Evolutionary conservation across 257 asterid genomes (phyloP).

Genomic region (Salvia rosmarinus): DNA sequence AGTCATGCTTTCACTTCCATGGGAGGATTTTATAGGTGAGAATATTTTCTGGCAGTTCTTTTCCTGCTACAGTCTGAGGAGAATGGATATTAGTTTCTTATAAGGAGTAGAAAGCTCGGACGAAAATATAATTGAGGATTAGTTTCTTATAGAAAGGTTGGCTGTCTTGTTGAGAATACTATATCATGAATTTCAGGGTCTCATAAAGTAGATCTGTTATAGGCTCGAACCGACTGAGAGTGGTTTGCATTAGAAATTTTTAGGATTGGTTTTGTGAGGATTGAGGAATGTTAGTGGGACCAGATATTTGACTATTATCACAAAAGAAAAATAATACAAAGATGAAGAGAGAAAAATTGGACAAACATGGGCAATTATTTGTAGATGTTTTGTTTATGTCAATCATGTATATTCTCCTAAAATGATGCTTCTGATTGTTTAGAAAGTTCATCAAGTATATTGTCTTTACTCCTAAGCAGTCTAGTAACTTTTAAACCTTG

Average conservation of each 20-base stretch:
- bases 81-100: neutral
- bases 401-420: neutral
- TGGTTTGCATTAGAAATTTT: neutral
- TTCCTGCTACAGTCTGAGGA: conserved; percentile 2
- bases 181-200: neutral
- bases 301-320: neutral
- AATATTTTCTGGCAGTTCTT: neutral
- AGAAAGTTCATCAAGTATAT: neutral
- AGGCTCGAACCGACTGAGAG: neutral
- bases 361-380: neutral
- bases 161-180: conserved; percentile 1
- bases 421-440: neutral
- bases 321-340: neutral
- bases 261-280: neutral
- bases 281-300: neutral
- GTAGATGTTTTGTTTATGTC: neutral
- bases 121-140: neutral
- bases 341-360: neutral
- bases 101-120: neutral
- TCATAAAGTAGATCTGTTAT: neutral
- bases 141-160: neutral
- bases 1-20: neutral
- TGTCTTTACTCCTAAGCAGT: neutral
- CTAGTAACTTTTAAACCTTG: neutral
- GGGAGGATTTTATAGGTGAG: neutral